Evolutionary conservation across 805 yeast genomes (phyloP), one percentile per base, ranked within the genome.

Genomic region (Teunomyces kruisii): DNA sequence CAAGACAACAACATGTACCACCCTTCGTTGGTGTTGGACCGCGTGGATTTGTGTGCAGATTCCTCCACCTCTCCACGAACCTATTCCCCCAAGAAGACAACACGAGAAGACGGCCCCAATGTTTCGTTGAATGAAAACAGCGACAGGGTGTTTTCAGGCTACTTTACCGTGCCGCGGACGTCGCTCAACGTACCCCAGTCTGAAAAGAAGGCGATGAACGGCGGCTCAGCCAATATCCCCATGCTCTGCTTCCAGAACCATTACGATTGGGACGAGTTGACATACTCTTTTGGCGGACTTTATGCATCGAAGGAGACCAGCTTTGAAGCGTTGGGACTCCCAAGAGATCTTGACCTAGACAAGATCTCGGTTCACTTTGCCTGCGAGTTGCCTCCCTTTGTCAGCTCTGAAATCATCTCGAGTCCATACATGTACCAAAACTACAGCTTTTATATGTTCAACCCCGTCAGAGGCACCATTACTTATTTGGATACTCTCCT

Each of bases 351-450:
- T 1, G 63, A 61, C 40, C 52, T 62, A 2, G 51, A 57, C 6
- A 58, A 53, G 22, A 62, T 72, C 9, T 68, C 74, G 3, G 68
- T 71, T 2, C 59, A 66, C 31, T 64, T 72, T 30, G 67, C 73
- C 6, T 61, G 64, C 32, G 67, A 64, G 10, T 49, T 69, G 32
- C 77, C 77, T 1, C 75, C 76, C 3, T 62, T 58, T 43, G 65
- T 68, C 39, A 74, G 52, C 52, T 62, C 47, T 53, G 67, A 54
- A 52, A 63, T 63, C 41, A 55, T 57, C 57, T 69, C 40, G 57
- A 75, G 59, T 62, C 80, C 64, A 54, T 57, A 71, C 68, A 46
- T 65, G 76, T 46, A 81, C 76, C 61, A 54, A 19, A 66, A 68
- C 47, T 43, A 47, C 9, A 48, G 54, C 26, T 59, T 70, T 30